These are phyloP conservation scores for Cercophora samala DNA, from an alignment of 495 filamentous ascomycete species.

Conservation along the genomic window DNA sequence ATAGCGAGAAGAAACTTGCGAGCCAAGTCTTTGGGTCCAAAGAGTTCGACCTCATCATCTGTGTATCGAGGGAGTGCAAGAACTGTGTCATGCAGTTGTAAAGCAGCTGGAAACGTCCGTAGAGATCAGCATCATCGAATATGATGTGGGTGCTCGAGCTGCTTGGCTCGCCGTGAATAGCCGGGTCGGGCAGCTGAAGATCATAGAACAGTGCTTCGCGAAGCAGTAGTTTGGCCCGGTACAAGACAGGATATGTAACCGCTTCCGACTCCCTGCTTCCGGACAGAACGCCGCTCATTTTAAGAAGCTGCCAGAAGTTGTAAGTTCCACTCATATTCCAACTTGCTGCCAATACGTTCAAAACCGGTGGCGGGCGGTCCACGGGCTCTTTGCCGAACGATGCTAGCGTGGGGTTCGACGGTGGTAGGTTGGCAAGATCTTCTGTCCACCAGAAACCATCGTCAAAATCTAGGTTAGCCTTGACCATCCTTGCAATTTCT, in stretches of 20 bases:
- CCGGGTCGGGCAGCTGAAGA: slow-evolving; percentile 47
- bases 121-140: slow-evolving; percentile 44
- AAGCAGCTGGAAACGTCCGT: slow-evolving; percentile 44
- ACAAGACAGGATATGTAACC: slow-evolving; percentile 42
- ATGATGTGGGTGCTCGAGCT: slow-evolving; percentile 33
- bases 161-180: slow-evolving; percentile 42
- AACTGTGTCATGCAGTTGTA: slow-evolving; percentile 49
- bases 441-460: slow-evolving; percentile 54
- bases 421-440: slow-evolving; percentile 45
- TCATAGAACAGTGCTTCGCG: slow-evolving; percentile 50
- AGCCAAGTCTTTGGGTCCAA: slow-evolving; percentile 45
- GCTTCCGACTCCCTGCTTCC: slow-evolving; percentile 41
- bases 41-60: slow-evolving; percentile 35
- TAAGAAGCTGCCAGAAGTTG: slow-evolving; percentile 47
- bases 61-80: slow-evolving; percentile 45
- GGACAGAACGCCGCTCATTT: slow-evolving; percentile 42
- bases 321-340: slow-evolving; percentile 47
- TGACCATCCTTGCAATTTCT: slow-evolving; percentile 40
- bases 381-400: slow-evolving; percentile 40
- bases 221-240: slow-evolving; percentile 48
- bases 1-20: slow-evolving; percentile 46
- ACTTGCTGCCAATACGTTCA: slow-evolving; percentile 45
- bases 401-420: slow-evolving; percentile 40
- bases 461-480: slow-evolving; percentile 44
- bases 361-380: slow-evolving; percentile 42